Conservation (phyloP, 805 yeast species). For the Clavispora phyllophila region DNA sequence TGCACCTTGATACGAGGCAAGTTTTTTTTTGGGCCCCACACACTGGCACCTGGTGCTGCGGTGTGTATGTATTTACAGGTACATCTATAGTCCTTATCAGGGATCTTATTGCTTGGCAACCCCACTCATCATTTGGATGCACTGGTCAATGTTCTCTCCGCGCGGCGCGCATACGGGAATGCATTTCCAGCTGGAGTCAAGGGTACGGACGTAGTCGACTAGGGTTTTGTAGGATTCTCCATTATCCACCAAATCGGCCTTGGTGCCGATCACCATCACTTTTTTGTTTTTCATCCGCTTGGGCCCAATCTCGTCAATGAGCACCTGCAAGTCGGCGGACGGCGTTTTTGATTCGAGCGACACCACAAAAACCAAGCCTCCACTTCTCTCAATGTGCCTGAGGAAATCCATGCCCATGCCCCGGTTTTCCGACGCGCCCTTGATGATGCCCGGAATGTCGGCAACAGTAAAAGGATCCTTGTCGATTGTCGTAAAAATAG, state of each 20-base stretch:
- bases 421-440: slow-evolving; percentile 77
- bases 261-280: slow-evolving; percentile 82
- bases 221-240: slow-evolving; percentile 45
- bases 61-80: not conserved
- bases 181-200: slow-evolving; percentile 51
- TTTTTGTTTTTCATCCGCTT: slow-evolving; percentile 55
- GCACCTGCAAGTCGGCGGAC: slow-evolving; percentile 52
- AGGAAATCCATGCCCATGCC: slow-evolving; percentile 94
- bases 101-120: slow-evolving; percentile 18
- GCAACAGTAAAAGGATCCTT: slow-evolving; percentile 83
- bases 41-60: too few species aligned
- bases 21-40: too few species aligned
- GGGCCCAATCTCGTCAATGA: slow-evolving; percentile 69
- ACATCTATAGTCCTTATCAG: not conserved
- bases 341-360: slow-evolving; percentile 70
- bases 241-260: slow-evolving; percentile 72
- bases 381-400: slow-evolving; percentile 87
- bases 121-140: slow-evolving; percentile 69
- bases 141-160: slow-evolving; percentile 65
- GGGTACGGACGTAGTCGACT: slow-evolving; percentile 34
- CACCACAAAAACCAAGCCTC: slow-evolving; percentile 82
- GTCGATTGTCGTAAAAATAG: slow-evolving; percentile 63
- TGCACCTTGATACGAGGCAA: too few species aligned
- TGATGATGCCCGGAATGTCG: slow-evolving; percentile 93
- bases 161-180: slow-evolving; percentile 82